Evolutionary conservation across 83 land plant species (phyloP), one percentile per base, ranked within the genome.

Genomic region (Picea mariana): DNA sequence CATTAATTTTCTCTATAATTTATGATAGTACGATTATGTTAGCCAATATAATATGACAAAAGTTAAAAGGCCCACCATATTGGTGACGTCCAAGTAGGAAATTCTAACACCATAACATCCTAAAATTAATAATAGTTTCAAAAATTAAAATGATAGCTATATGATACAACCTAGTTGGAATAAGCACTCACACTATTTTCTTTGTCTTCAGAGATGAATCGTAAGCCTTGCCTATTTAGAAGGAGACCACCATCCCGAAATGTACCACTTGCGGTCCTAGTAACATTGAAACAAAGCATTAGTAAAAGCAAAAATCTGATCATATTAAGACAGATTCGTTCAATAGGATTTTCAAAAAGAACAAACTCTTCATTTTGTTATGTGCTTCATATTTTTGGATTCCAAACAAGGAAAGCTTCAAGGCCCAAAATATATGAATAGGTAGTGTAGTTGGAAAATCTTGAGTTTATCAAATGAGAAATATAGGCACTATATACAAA

Each of bases 201-300:
- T 26, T 85, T 88, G 34, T 89, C 91, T 79, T 95, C 93, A 0
- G 94, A 89, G 55, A 91, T 83, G 44, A 97, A 87, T 26, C 97
- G 88, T 81, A 97, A 72, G 11, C 99, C 99, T 80, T 87, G 88
- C 86, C 86, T 89, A 80, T 97, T 97, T 78, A 97, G 77, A 77
- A 93, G 85, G 75, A 97, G 84, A 85, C 92, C 97, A 2, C 99
- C 99, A 83, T 97, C 98, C 81, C 91, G 93, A 79, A 97, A 97
- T 26, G 99, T 97, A 0, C 99, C 99, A 82, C 98, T 95, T 58
- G 95, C 95, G 21, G 99, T 97, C 88, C 99, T 97, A 73, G n/a
- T 44, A 24, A 73, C 24, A 47, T 73, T 9, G 24, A 23, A 73
- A 44, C 7, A 42, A 73, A 44, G 24, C 21, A 44, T 73, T 44